These are phyloP conservation scores for Lipomyces anomalus DNA, from an alignment of 805 yeast genomes.

Conservation along the genomic window DNA sequence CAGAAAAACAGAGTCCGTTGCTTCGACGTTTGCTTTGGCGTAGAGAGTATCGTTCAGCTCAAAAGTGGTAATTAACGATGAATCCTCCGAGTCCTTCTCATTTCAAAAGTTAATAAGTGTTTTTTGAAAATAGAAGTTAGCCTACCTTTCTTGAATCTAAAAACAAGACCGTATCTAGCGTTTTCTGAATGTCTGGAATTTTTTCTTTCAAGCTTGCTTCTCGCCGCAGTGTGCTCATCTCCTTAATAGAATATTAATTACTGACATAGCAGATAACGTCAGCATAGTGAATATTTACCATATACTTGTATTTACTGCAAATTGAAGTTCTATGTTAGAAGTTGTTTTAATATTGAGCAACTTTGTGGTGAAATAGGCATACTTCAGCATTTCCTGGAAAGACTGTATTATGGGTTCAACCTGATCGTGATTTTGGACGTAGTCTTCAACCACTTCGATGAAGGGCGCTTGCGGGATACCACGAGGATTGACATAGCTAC, in stretches of 20 bases:
- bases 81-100: conserved; percentile 34
- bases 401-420: conserved; percentile 63
- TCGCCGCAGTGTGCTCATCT: conserved; percentile 38
- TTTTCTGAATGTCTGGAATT: conserved; percentile 88
- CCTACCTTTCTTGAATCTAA: conserved; percentile 44
- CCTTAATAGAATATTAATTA: conserved; percentile 37
- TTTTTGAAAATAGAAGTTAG: no score
- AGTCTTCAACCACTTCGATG: conserved; percentile 72
- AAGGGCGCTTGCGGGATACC: conserved; percentile 98
- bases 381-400: conserved; percentile 78
- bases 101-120: no score
- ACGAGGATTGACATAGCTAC: conserved; percentile 58
- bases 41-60: conserved; percentile 90
- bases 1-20: conserved; percentile 62
- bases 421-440: conserved; percentile 62
- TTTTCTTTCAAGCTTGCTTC: conserved; percentile 49
- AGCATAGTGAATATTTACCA: conserved; percentile 59
- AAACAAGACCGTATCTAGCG: conserved; percentile 65
- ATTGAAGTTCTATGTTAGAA: no score
- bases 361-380: conserved; percentile 4
- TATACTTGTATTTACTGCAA: conserved; percentile 71
- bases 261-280: conserved; percentile 43
- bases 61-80: conserved; percentile 63
- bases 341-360: no score
- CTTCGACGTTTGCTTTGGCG: conserved; percentile 70